Conservation (phyloP, 2,329 filamentous ascomycete species). For the Ophiocordyceps robertsii region DNA sequence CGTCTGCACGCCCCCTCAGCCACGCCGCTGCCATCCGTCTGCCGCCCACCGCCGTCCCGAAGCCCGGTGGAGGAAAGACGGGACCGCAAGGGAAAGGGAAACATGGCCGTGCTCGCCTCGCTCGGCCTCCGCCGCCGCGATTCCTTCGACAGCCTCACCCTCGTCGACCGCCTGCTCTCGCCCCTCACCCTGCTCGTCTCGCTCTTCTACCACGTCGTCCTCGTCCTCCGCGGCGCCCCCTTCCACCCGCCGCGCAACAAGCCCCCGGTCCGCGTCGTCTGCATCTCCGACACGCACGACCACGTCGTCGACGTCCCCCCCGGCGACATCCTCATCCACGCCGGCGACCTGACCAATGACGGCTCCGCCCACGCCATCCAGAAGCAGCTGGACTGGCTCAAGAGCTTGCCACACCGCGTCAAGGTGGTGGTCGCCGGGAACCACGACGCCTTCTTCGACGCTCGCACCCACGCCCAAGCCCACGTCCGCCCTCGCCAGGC, state of each 20-base stretch:
- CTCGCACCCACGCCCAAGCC: slow-evolving; percentile 40
- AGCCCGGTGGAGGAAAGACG: too few relatives aligned
- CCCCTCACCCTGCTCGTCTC: slow-evolving; percentile 52
- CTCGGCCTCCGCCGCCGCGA: slow-evolving; percentile 34
- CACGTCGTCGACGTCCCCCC: slow-evolving; percentile 47
- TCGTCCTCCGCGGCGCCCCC: slow-evolving; percentile 53
- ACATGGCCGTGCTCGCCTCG: slow-evolving; percentile 30
- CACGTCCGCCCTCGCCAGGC: slow-evolving; percentile 37
- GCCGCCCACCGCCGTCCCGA: too few relatives aligned
- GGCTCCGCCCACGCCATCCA: slow-evolving; percentile 67
- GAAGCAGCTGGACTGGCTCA: slow-evolving; percentile 73
- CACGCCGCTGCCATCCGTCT: too few relatives aligned
- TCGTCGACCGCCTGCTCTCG: slow-evolving; percentile 54
- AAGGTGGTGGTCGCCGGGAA: slow-evolving; percentile 81
- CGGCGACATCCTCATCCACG: slow-evolving; percentile 80
- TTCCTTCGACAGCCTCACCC: slow-evolving; percentile 34
- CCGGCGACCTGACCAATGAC: slow-evolving; percentile 67
- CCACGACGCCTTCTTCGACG: slow-evolving; percentile 78
- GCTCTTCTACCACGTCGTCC: slow-evolving; percentile 49
- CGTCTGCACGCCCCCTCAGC: too few relatives aligned
- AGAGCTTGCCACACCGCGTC: slow-evolving; percentile 56
- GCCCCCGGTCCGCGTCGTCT: slow-evolving; percentile 60
- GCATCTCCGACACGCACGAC: slow-evolving; percentile 81
- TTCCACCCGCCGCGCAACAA: slow-evolving; percentile 41
- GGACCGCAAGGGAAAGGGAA: not conserved